Conservation (phyloP, 2,329 filamentous ascomycete species). For the Aureobasidium sp. region DNA sequence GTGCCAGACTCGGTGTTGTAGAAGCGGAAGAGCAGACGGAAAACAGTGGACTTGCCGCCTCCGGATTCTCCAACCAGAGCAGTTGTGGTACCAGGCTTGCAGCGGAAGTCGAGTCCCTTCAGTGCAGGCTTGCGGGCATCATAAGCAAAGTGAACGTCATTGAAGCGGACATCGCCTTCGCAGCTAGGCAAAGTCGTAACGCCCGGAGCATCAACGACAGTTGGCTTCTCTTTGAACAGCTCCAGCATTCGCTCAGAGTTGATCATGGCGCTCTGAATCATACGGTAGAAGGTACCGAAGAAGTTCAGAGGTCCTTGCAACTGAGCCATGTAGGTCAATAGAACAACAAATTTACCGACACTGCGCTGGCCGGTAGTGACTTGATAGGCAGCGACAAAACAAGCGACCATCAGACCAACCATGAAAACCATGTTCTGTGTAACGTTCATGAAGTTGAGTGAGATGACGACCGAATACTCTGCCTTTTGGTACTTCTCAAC, state of each 20-base stretch:
- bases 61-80: conserved; percentile 95
- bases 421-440: conserved; percentile 59
- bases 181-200: conserved; percentile 60
- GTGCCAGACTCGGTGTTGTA: conserved; percentile 77
- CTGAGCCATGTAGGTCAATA: conserved; percentile 69
- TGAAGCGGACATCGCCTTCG: conserved; percentile 76
- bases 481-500: conserved; percentile 52
- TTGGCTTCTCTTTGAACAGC: conserved; percentile 92
- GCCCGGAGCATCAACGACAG: conserved; percentile 69
- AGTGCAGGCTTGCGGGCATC: conserved; percentile 79
- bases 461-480: conserved; percentile 51
- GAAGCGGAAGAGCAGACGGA: conserved; percentile 92
- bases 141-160: conserved; percentile 86
- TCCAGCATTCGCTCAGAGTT: conserved; percentile 92
- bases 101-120: conserved; percentile 76
- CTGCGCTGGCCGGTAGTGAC: conserved; percentile 55
- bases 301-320: conserved; percentile 64
- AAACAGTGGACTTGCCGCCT: conserved; percentile 93
- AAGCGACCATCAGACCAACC: conserved; percentile 58
- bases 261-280: conserved; percentile 94
- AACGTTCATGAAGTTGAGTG: conserved; percentile 53
- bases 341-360: conserved; percentile 62
- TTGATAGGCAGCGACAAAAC: conserved; percentile 63
- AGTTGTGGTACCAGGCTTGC: conserved; percentile 82
- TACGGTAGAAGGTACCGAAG: conserved; percentile 89